Conservation (phyloP, 139 green algal species). For the Coelastrella sp. region DNA sequence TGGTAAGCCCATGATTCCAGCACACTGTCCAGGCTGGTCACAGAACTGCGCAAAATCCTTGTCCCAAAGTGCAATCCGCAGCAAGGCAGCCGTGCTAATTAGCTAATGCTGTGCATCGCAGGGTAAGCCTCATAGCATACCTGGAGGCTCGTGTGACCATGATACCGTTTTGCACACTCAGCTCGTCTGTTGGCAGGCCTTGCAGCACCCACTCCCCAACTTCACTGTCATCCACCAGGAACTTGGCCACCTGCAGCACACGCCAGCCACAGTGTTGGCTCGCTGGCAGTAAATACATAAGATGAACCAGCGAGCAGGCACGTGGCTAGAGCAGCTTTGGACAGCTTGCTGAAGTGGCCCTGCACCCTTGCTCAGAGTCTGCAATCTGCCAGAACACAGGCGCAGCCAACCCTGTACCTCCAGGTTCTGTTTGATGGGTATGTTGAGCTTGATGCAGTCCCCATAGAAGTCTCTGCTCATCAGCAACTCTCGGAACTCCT, state of each 20-base stretch:
- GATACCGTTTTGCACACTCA: slow-evolving; percentile 96
- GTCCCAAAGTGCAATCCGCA: no score
- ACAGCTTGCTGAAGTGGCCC: not conserved
- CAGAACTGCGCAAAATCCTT: no score
- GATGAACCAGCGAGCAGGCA: not conserved
- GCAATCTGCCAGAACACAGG: not conserved
- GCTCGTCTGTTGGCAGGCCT: slow-evolving; percentile 94
- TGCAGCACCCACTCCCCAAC: slow-evolving; percentile 93
- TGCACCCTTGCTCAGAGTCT: not conserved
- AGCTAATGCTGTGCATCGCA: no score
- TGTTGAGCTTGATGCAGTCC: slow-evolving; percentile 78
- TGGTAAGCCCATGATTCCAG: no score
- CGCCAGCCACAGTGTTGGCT: not conserved
- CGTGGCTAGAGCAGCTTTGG: not conserved
- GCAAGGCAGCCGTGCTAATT: no score
- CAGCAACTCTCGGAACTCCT: slow-evolving; percentile 93
- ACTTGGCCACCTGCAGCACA: slow-evolving; percentile 81
- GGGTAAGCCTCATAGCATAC: not conserved
- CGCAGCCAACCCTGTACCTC: slow-evolving; percentile 55
- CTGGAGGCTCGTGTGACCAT: slow-evolving; percentile 88
- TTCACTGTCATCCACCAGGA: slow-evolving; percentile 94
- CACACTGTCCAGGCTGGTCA: not conserved
- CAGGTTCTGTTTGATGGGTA: slow-evolving; percentile 87
- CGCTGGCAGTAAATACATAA: slow-evolving; percentile 3
- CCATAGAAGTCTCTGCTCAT: slow-evolving; percentile 83